Evolutionary conservation across 2,329 filamentous ascomycete species (phyloP), one percentile per base, ranked within the genome.

Genomic region (Phialemoniopsis sp.): DNA sequence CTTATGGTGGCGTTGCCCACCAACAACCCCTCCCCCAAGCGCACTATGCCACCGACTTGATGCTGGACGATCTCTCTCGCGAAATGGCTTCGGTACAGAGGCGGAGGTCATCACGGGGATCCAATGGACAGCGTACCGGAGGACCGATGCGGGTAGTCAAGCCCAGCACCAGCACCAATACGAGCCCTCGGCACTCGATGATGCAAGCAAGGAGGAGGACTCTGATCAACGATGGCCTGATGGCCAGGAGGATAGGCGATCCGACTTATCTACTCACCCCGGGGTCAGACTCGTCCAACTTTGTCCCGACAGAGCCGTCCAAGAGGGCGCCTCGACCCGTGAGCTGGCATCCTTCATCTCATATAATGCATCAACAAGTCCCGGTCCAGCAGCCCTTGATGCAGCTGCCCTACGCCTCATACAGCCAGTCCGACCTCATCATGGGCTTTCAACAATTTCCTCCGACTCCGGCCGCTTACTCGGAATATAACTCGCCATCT

Each of bases 291-390:
- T 55, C 57, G 47, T 59, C 57, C 8, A 58, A 48, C 44, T 54
- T 56, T 18, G 37, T 38, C 26, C 48, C 53, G 29, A 57, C 59
- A 41, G 56, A 61, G 18, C 59, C 55, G 4, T 44, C 59, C 30
- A 63, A 58, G 50, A 58, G 63, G 53, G 60, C 69, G 30, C 62
- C 63, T 38, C 75, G 85, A 32, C 85, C 85, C 6, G 67, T 87
- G 34, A 89, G 85, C 67, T 89, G 86, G 86, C 86, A 89, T 57
- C 82, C 85, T 3, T 75, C 76, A 16, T 76, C 82, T 9, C 69
- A 76, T 42, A 59, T 51, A 8, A 34, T 67, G 15, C 59, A 58
- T 33, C 46, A 29, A 46, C 56, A 60, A 40, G 10, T 35, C 17
- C 52, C 62, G 41, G 60, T 54, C 28, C 60, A 60, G 41, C 54